These are phyloP conservation scores for Przewalskia tangutica DNA, from an alignment of 257 asterid genomes.

Conservation along the genomic window DNA sequence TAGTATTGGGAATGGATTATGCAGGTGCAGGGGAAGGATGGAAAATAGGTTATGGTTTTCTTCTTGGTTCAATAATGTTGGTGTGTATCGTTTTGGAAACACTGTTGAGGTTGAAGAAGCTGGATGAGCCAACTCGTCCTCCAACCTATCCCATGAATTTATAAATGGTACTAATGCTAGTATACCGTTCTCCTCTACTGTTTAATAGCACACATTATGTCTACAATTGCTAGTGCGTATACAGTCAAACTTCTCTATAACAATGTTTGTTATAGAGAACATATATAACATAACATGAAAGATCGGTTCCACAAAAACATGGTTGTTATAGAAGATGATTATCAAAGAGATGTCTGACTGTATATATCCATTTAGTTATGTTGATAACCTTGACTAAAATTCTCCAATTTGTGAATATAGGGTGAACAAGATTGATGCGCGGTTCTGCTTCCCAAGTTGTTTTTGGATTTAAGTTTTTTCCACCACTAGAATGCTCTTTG, in stretches of 20 bases:
- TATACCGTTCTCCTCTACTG: neutral
- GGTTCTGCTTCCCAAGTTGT: neutral
- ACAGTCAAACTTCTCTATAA: neutral
- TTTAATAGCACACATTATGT: neutral
- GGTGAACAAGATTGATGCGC: neutral
- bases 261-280: neutral
- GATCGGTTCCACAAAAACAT: neutral
- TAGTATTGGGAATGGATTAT: conserved; percentile 61
- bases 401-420: neutral
- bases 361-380: neutral
- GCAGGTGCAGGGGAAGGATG: conserved; percentile 58
- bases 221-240: neutral
- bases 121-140: conserved; percentile 24
- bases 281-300: neutral
- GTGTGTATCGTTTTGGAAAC: conserved; percentile 50
- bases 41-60: conserved; percentile 67
- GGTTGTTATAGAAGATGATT: neutral
- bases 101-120: conserved; percentile 40
- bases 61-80: conserved; percentile 37
- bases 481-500: neutral
- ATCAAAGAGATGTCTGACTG: neutral
- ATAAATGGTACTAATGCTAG: neutral
- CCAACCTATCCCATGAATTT: conserved; percentile 35
- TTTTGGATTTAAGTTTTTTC: neutral
- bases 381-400: neutral